Evolutionary conservation across 345 rosid genomes (phyloP), one percentile per base, ranked within the genome.

Genomic region (Mallotus nudiflorus): DNA sequence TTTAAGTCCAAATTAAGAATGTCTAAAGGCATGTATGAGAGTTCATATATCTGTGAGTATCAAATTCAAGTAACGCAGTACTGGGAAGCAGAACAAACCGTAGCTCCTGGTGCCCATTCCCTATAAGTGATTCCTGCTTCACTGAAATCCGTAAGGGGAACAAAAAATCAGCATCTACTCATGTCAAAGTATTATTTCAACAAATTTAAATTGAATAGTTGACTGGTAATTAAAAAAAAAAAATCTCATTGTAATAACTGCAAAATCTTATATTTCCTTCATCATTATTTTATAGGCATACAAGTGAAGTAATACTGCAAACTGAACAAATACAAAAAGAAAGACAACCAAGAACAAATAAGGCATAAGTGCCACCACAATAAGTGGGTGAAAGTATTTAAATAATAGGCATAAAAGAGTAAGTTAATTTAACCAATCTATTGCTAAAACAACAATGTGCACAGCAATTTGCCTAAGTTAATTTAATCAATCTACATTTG

Each of bases 41-140:
- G 9, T n/a, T 13, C 25, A 11, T 42, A 18, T 39, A 44, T 7
- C 7, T 63, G 22, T 15, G 37, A 63, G 39, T 54, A 67, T n/a
- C 19, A 62, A 67, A 64, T 64, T 22, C 66, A 42, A 62, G 37
- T 19, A 42, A 35, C 22, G 70, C 19, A 66, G 33, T 56, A 73
- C 19, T 28, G 59, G 59, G 50, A n/a, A 44, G 22, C 62, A 48
- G 68, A 69, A 85, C 89, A 73, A 68, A 94, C 98, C 97, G 80
- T 88, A 29, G 98, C 98, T 88, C 95, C 98, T 0, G 98, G 98
- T 59, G 98, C 97, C 98, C 98, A 94, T 80, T 94, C 98, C 71
- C 97, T 80, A 74, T 91, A 94, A 53, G 95, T 91, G 81, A 90
- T 82, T 66, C 98, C 98, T 57, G 87, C 86, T 77, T 78, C 87